Percentiles rank a stretch among this genome's conserved stretches.
Evolutionary conservation across 495 filamentous ascomycete genomes (phyloP).

Genomic region (Xanthoparmelia taractica): DNA sequence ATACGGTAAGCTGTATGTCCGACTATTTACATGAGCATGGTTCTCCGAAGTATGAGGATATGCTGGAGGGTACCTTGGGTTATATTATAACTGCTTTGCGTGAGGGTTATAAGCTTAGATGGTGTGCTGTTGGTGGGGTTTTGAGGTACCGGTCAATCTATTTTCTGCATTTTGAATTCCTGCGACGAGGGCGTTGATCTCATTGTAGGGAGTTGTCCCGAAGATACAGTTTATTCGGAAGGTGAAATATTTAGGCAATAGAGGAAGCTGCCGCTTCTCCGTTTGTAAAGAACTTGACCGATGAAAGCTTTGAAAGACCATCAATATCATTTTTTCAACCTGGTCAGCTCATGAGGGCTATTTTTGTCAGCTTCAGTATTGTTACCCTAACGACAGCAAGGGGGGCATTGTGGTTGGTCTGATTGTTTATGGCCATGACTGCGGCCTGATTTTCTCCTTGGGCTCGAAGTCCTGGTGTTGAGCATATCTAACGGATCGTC

Average conservation of each 20-base stretch:
- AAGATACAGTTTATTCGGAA: too few relatives aligned
- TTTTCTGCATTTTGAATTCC: neutral
- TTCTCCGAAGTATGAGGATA: neutral
- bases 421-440: neutral
- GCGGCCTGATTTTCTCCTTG: neutral
- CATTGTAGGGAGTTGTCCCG: neutral
- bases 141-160: neutral
- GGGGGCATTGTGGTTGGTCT: neutral
- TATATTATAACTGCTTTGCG: neutral
- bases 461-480: too few relatives aligned
- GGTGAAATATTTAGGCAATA: neutral
- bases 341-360: too few relatives aligned
- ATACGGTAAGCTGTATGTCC: neutral
- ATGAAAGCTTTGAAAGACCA: neutral
- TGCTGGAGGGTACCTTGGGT: neutral
- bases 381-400: too few relatives aligned
- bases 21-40: neutral
- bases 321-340: too few relatives aligned
- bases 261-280: neutral
- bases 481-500: too few relatives aligned
- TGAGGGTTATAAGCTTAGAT: neutral
- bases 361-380: too few relatives aligned
- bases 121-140: neutral
- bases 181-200: neutral
- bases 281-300: neutral